Conservation (phyloP, 768 basidiomycete species). For the Cubamyces sp. region DNA sequence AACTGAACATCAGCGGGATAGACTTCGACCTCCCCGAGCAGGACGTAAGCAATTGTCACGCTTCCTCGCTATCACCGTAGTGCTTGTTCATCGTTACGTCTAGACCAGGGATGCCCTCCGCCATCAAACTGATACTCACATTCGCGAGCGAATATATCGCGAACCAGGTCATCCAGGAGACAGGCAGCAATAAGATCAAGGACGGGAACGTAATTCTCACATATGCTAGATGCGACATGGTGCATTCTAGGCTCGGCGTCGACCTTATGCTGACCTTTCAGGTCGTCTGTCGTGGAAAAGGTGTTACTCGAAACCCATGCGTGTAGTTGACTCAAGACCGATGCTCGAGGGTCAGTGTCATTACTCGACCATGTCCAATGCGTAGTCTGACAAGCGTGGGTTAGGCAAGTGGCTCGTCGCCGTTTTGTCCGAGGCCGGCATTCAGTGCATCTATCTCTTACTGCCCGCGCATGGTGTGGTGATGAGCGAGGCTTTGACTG, state of each 20-base stretch:
- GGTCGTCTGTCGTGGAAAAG: slow-evolving; percentile 94
- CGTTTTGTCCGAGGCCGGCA: slow-evolving; percentile 65
- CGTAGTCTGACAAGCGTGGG: not conserved
- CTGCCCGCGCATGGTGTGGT: slow-evolving; percentile 82
- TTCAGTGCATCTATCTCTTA: slow-evolving; percentile 91
- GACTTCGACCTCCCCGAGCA: slow-evolving; percentile 95
- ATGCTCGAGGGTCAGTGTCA: slow-evolving; percentile 75
- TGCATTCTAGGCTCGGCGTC: not conserved
- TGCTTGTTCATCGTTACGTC: slow-evolving; percentile 3
- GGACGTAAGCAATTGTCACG: slow-evolving; percentile 62
- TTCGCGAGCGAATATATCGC: slow-evolving; percentile 92
- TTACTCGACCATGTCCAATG: not conserved
- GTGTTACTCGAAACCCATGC: slow-evolving; percentile 78
- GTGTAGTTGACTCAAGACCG: slow-evolving; percentile 92
- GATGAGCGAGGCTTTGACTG: slow-evolving; percentile 79
- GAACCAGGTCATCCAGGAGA: slow-evolving; percentile 89
- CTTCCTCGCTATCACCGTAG: not conserved
- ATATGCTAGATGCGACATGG: slow-evolving; percentile 75
- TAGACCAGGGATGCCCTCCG: slow-evolving; percentile 89
- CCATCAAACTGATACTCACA: slow-evolving; percentile 87
- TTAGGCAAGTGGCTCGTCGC: slow-evolving; percentile 80
- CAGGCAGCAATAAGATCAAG: slow-evolving; percentile 91
- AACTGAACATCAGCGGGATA: slow-evolving; percentile 90
- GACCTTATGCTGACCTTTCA: slow-evolving; percentile 35
- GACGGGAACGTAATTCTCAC: slow-evolving; percentile 92